Base-by-base conservation (phyloP, 495 filamentous ascomycete species). In the Trichocladium antarcticum region DNA sequence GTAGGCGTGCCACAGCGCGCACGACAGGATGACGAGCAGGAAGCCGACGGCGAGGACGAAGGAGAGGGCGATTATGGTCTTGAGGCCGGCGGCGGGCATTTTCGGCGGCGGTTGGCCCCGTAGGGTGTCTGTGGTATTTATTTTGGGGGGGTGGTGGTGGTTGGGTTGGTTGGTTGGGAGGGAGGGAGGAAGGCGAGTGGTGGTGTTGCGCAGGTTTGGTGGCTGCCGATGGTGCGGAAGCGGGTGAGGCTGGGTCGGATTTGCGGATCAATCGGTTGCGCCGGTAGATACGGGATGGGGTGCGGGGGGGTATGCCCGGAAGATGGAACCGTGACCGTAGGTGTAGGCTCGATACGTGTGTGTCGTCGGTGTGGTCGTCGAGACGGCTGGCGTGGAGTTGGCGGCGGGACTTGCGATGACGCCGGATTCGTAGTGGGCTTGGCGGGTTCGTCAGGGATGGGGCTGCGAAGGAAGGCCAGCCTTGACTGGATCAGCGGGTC, bases 21-120 rank as follows among this genome's bases (percentile, higher is more conserved):
- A 92, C 51, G 89, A 95, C 61, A 98, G 85, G 70, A 98, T 98
- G 37, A 97, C 90, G 53, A 98, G 89, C 60, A 98, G 87, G 77
- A 98, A 98, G 60, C 92, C 92, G 64, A 98, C 92, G 51, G 93
- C 93, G 47, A 98, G 87, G 61, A 98, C 93, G 71, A 98, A 98
- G 57, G 92, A 96, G 58, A 98, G 87, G 44, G 83, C 86, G 69
- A 98, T 97, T 72, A 98, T 98, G 58, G 93, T 98, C 70, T 94
- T 95, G 54, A 97, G 81, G 64, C 92, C 90, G 57, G 88, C 84
- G 58, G 82, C 53, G 50, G 71, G 82, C 87, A 94, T 95, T 63
- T 63, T 79, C n/a, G n/a, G n/a, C n/a, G 54, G 41, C 14, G 45
- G 48, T 37, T 31, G 11, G n/a, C n/a, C n/a, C n/a, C n/a, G n/a